Evolutionary conservation across 306 rosid species (phyloP).

Genomic region (Cucumis melo): DNA sequence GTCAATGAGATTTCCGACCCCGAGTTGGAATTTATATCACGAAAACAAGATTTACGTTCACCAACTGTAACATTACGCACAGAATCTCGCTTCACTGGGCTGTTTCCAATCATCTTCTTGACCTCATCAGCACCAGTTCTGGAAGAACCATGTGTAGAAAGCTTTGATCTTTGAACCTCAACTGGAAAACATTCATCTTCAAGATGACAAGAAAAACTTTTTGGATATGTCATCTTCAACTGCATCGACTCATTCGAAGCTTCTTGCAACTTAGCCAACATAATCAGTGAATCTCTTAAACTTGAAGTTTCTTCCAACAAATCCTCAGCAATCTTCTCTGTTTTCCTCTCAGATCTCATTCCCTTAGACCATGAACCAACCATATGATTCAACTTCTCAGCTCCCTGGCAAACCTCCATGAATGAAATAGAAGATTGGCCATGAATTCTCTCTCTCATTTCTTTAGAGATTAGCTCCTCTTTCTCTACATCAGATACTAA

Average conservation of each 20-base stretch:
- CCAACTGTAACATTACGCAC: slow-evolving; percentile 6
- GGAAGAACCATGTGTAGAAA: slow-evolving; percentile 25
- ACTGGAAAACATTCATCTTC: slow-evolving; percentile 17
- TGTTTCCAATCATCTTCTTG: slow-evolving; percentile 31
- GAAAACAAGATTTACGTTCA: slow-evolving; percentile 14
- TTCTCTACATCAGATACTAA: slow-evolving; percentile 17
- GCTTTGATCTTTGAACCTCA: slow-evolving; percentile 26
- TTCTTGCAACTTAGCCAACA: slow-evolving; percentile 68
- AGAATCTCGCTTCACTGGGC: slow-evolving; percentile 22
- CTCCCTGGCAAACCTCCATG: slow-evolving; percentile 60
- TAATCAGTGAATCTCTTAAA: slow-evolving; percentile 52
- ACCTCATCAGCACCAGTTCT: slow-evolving; percentile 29
- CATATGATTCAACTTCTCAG: slow-evolving; percentile 57
- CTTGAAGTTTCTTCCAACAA: slow-evolving; percentile 78
- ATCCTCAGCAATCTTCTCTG: slow-evolving; percentile 53
- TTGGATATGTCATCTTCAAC: slow-evolving; percentile 21
- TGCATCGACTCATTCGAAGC: slow-evolving; percentile 35
- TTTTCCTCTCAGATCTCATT: slow-evolving; percentile 26
- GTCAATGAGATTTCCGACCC: slow-evolving; percentile 43
- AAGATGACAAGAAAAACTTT: slow-evolving; percentile 3
- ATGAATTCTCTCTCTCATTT: slow-evolving; percentile 15
- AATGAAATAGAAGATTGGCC: slow-evolving; percentile 53
- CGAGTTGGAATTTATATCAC: slow-evolving; percentile 19
- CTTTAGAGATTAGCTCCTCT: slow-evolving; percentile 26
- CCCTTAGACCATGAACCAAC: slow-evolving; percentile 70